These are phyloP conservation scores for Drosera capensis DNA, from an alignment of 148 eudicot species.

Conservation along the genomic window DNA sequence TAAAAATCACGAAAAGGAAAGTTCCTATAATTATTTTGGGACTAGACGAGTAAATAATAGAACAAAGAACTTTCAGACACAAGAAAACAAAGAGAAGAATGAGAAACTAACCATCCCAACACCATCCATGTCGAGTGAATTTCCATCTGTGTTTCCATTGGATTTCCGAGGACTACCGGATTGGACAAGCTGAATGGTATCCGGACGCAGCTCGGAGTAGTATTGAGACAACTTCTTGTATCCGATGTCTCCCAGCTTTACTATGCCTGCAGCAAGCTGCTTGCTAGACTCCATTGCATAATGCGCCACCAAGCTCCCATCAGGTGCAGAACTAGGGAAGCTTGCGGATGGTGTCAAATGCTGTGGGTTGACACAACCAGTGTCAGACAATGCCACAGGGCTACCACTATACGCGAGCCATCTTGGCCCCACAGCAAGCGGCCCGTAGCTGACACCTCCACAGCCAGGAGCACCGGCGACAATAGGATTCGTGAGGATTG, in stretches of 20 bases:
- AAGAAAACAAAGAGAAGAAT: too few species aligned
- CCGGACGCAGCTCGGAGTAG: slow-evolving; percentile 19
- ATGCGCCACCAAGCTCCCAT: slow-evolving; percentile 23
- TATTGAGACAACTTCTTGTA: slow-evolving; percentile 27
- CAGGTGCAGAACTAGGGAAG: slow-evolving; percentile 20
- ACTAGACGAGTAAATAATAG: too few species aligned
- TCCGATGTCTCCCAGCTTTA: slow-evolving; percentile 29
- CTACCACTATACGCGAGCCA: slow-evolving; percentile 36
- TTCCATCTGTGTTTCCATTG: slow-evolving; percentile 12
- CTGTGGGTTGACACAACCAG: slow-evolving; percentile 25
- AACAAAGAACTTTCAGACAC: background rate
- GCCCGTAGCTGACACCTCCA: slow-evolving; percentile 24
- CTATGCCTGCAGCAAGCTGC: slow-evolving; percentile 29
- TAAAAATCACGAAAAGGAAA: too few species aligned
- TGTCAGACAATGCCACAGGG: slow-evolving; percentile 12
- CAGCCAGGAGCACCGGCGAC: slow-evolving; percentile 20
- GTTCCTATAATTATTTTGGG: too few species aligned
- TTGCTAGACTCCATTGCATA: slow-evolving; percentile 36
- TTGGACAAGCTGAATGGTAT: too few species aligned
- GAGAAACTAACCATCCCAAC: slow-evolving; percentile 30
- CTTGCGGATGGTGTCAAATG: slow-evolving; percentile 20
- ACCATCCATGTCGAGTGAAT: slow-evolving; percentile 19
- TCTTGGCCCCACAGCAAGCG: slow-evolving; percentile 37
- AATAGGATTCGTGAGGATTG: slow-evolving; percentile 26
- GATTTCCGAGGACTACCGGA: too few species aligned